Evolutionary conservation across 1,139 yeast genomes (phyloP), one percentile per base, ranked within the genome.

Genomic region (Saccharomyces hybrid): DNA sequence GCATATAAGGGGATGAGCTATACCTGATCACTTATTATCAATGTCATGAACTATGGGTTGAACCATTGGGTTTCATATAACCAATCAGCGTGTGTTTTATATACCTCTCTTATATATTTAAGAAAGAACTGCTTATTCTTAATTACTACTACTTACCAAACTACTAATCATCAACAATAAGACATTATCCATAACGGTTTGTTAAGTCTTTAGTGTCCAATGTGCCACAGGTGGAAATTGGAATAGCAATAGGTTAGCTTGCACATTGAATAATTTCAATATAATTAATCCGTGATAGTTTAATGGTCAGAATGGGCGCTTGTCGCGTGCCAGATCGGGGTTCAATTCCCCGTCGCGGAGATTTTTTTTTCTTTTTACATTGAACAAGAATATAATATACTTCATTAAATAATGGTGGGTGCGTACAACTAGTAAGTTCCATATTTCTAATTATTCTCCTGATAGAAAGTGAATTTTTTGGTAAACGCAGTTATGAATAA

Each of bases 331-430:
- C 67, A 65, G 71, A 68, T 67, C 70, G 70, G 71, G 71, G 70
- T 67, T 68, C 71, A 66, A 68, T 68, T 68, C 71, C 71, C 70
- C 70, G 70, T 68, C 70, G 70, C 70, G 71, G 71, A 68, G 71
- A 55, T 56, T 56, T 61, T 61, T 56, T 59, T 48, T 20, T 31
- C 20, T 20, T 31, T 13, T 31, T 11, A 13, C 6, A 31, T 31
- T 4, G 34, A 30, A 30, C 32, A 31, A 31, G 34, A 31, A 31
- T 31, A 30, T 4, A 30, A 30, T 30, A 4, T 31, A 4, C 6
- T 31, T 31, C 34, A 31, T 31, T 31, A 31, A 31, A 31, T 3
- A 31, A 13, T 3, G 34, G 34, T 13, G 34, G 34, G 14, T 31
- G 34, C 34, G 34, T 31, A 31, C 6, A 31, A 31, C 34, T 31